phyloP scores from a whole-genome alignment of 140 eudicot species.

The Cichorium intybus region DNA sequence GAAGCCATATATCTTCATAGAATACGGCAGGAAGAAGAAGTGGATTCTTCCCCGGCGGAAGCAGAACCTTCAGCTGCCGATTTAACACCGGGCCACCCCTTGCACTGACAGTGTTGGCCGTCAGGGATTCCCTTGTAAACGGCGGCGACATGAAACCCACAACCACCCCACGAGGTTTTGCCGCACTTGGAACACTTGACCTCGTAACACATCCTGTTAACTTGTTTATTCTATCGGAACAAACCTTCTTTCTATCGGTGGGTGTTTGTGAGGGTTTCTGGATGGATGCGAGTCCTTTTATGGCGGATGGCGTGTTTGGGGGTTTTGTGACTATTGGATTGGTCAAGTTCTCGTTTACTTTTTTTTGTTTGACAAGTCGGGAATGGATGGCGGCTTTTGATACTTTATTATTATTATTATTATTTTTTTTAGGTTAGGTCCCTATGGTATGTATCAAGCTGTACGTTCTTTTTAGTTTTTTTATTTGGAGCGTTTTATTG shows the following conservation, averaged over 20 bases:
- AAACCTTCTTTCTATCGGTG: background rate
- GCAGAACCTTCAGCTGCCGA: conserved; percentile 1
- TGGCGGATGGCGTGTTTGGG: background rate
- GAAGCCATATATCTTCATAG: conserved; percentile 8
- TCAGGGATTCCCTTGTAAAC: conserved; percentile 35
- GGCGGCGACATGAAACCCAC: conserved; percentile 38
- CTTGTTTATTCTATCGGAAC: background rate
- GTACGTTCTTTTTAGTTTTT: too few species aligned
- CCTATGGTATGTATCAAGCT: too few species aligned
- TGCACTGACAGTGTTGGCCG: conserved; percentile 45
- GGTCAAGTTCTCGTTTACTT: too few species aligned
- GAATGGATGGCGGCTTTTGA: too few species aligned
- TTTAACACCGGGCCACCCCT: conserved; percentile 41
- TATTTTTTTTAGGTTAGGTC: too few species aligned
- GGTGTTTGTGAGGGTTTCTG: background rate
- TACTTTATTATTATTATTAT: too few species aligned
- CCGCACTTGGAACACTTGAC: conserved; percentile 26
- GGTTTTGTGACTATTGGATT: too few species aligned
- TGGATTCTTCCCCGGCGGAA: conserved; percentile 6
- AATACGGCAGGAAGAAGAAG: conserved; percentile 23
- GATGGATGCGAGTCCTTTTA: background rate
- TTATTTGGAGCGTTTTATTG: too few species aligned
- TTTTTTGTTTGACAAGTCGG: too few species aligned
- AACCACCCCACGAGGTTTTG: conserved; percentile 41
- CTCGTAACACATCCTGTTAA: conserved; percentile 36